Base-by-base conservation (phyloP, 2,329 filamentous ascomycete genomes). In the Penicillium sp. region DNA sequence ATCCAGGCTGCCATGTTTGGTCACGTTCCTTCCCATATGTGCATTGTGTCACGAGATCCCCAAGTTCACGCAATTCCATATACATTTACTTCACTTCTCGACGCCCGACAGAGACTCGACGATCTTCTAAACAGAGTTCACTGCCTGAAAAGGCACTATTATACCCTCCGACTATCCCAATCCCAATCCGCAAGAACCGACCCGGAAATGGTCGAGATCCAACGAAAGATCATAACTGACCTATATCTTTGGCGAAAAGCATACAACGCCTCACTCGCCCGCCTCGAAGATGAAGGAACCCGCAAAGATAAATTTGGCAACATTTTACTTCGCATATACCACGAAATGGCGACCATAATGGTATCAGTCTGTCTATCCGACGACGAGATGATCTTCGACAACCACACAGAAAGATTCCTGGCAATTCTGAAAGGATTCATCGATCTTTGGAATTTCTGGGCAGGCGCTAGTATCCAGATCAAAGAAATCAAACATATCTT, bases 321-420 rank as follows among this genome's bases (percentile, higher is more conserved):
- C 45, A 53, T 58, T 1, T 56, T 81, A 0, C 63, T 82, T 0
- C 58, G 52, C 3, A 55, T 72, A 3, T 78, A 81, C 55, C 70
- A 81, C 60, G 70, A 66, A 50, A 74, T 83, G 76, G 72, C 74
- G 0, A 66, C 60, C 4, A 77, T 83, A 54, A 80, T 82, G 73
- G 66, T 67, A 4, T 59, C 48, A 11, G 58, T 54, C 14, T 57
- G 54, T 19, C 52, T 65, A 1, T 52, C 13, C 1, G 33, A 45
- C 21, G 50, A 35, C 9, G 54, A 73, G 54, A 58, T 58, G 22
- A 51, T 58, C 0, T 72, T 67, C 43, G 71, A 72, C 44, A 14
- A 44, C 0, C 59, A 71, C 37, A 66, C 64, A 0, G 33, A 55
- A 6, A 44, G 46, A 4, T 69, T 74, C 56, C 16, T 62, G 14